Evolutionary conservation across 192 early-diverging fungal species (phyloP), one percentile per base, ranked within the genome.

Genomic region (Linnemannia exigua): DNA sequence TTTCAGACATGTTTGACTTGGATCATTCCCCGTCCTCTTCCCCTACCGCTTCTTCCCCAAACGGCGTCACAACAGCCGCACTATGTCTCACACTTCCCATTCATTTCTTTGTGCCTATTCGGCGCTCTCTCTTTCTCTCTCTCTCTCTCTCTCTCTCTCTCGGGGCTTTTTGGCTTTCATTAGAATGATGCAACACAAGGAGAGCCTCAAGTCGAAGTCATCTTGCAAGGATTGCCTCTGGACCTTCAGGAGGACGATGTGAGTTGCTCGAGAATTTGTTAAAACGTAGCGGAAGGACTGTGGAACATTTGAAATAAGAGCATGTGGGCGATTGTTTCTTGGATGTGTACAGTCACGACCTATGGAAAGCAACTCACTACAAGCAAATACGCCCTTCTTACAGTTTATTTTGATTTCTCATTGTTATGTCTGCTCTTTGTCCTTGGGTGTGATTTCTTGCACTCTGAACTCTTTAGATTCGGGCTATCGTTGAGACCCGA

Each of bases 131-230:
- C n/a, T n/a, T n/a, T n/a, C n/a, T n/a, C n/a, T n/a, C n/a, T n/a
- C n/a, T n/a, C n/a, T n/a, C n/a, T n/a, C n/a, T n/a, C n/a, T n/a
- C n/a, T n/a, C n/a, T 44, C 41, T 44, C 9, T 44, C 41, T 44
- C 41, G 37, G 36, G 19, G 1, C 68, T 22, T 9, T 1, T 33
- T 72, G 38, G 44, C 25, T 36, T 38, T 46, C 1, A 5, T 16
- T 50, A 68, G 44, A 31, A 77, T 67, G 61, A 69, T 48, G 14
- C 11, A 4, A 31, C 47, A 6, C 76, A 76, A 54, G 76, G 70
- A 19, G 76, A 77, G 22, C 81, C 81, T 16, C 81, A 83, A 50
- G 52, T 77, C 7, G 81, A 83, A 36, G 68, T 77, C 16, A 78
- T 83, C 9, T 19, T 83, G n/a, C 81, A 83, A 58, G 81, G 81